Percentiles rank a stretch among this genome's conserved stretches.
Conservation (phyloP, 108 stramenopile genomes). For the Nannochloropsis granulata region DNA sequence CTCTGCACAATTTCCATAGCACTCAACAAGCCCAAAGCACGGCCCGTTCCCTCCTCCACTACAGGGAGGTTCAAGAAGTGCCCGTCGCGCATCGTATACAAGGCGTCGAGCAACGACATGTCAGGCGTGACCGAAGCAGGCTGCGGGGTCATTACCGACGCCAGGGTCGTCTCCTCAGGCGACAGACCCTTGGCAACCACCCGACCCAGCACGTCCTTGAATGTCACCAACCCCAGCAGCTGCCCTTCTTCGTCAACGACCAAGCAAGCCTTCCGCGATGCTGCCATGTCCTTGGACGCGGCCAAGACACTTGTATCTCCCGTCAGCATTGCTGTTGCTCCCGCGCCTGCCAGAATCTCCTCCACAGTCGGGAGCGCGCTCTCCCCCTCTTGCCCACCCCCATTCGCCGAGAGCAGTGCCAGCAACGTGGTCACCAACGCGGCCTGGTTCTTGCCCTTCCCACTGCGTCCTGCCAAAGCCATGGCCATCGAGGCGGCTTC, state of each 20-base stretch:
- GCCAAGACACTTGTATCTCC: background rate
- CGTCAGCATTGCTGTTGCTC: background rate
- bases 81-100: slow-evolving; percentile 72
- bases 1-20: slow-evolving; percentile 70
- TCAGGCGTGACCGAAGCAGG: slow-evolving; percentile 72
- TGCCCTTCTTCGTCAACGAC: slow-evolving; percentile 31
- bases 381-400: background rate
- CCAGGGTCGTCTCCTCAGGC: slow-evolving; percentile 50
- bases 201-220: slow-evolving; percentile 79
- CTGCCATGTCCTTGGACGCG: background rate
- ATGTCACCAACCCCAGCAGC: slow-evolving; percentile 31
- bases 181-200: slow-evolving; percentile 64
- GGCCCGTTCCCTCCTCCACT: slow-evolving; percentile 44
- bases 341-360: background rate
- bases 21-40: slow-evolving; percentile 50
- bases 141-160: slow-evolving; percentile 70
- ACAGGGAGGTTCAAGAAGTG: slow-evolving; percentile 70
- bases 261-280: slow-evolving; percentile 32
- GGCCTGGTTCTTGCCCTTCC: slow-evolving; percentile 12
- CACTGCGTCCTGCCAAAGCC: background rate
- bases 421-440: background rate
- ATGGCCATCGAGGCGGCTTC: background rate
- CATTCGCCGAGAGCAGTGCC: background rate
- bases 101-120: slow-evolving; percentile 39
- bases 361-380: background rate